Conservation (phyloP, 1,284 basidiomycete species). For the Termitomyces sp. region DNA sequence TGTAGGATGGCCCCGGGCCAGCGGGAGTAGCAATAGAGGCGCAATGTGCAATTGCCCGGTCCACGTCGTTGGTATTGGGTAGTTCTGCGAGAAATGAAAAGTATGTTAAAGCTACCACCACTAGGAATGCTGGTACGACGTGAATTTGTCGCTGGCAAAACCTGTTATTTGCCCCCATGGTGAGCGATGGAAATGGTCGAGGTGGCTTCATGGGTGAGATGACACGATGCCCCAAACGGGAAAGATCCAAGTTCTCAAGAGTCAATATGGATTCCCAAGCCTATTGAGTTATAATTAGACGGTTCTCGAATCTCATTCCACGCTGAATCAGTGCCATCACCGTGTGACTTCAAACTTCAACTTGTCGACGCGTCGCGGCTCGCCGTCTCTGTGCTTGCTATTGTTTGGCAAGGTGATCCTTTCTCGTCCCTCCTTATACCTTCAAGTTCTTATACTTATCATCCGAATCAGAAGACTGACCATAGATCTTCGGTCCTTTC, state of each 20-base stretch:
- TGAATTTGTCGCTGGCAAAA: background rate
- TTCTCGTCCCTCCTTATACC: too few species aligned
- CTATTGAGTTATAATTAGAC: too few species aligned
- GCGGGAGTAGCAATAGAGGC: slow-evolving; percentile 12
- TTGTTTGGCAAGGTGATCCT: too few species aligned
- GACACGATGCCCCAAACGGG: background rate
- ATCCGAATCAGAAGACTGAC: too few species aligned
- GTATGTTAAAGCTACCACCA: background rate
- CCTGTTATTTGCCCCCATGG: background rate
- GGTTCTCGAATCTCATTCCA: too few species aligned
- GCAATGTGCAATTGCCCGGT: slow-evolving; percentile 8
- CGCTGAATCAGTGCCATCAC: too few species aligned
- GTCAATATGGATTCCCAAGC: background rate
- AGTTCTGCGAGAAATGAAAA: background rate
- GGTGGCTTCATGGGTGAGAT: slow-evolving; percentile 1
- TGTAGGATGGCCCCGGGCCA: slow-evolving; percentile 9
- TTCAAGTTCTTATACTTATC: too few species aligned
- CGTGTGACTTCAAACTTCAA: too few species aligned
- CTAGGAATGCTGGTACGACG: background rate
- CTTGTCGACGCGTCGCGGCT: too few species aligned
- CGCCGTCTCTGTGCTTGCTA: too few species aligned
- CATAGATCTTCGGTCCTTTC: too few species aligned
- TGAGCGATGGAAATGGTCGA: background rate
- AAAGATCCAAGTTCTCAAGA: too few species aligned
- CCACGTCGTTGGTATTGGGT: background rate